These are phyloP conservation scores for Trypanosoma melophagium DNA, from an alignment of 208 protist species.

Conservation along the genomic window DNA sequence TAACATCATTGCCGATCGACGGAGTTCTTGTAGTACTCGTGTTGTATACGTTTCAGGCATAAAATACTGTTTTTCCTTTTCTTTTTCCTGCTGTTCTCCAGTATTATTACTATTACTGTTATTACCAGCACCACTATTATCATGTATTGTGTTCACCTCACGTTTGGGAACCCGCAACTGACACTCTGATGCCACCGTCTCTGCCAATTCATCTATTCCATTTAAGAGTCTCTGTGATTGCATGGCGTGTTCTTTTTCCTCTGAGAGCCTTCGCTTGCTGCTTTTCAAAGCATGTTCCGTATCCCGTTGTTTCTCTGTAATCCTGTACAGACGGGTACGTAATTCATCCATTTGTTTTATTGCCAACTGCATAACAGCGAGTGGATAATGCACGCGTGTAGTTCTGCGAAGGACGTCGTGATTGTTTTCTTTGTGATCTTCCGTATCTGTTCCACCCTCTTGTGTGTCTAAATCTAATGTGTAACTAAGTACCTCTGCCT, in stretches of 20 bases:
- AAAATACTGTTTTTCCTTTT: neutral
- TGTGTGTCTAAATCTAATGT: conserved; percentile 1
- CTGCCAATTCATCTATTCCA: conserved; percentile 10
- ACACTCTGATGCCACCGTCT: neutral
- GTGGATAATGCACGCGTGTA: neutral
- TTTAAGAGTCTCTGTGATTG: conserved; percentile 4
- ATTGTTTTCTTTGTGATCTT: neutral
- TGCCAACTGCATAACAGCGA: conserved; percentile 11
- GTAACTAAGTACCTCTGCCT: conserved; percentile 21
- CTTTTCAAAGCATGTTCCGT: conserved; percentile 2
- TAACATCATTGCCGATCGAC: neutral
- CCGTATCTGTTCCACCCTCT: too few relatives aligned
- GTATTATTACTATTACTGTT: neutral
- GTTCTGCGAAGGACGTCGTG: neutral
- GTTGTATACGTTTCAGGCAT: conserved; percentile 3
- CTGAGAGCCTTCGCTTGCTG: neutral
- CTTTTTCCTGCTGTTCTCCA: neutral
- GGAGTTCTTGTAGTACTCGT: conserved; percentile 11
- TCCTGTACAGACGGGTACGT: conserved; percentile 2
- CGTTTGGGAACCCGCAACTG: neutral
- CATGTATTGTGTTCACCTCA: neutral
- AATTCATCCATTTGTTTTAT: conserved; percentile 12
- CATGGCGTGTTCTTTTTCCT: conserved; percentile 2
- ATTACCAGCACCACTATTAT: neutral
- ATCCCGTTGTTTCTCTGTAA: neutral